A percentile compares a stretch with the other conserved stretches of the same genome.
These are phyloP conservation scores for Arabidopsis arenosa DNA, from an alignment of 345 rosid genomes.

Conservation along the genomic window DNA sequence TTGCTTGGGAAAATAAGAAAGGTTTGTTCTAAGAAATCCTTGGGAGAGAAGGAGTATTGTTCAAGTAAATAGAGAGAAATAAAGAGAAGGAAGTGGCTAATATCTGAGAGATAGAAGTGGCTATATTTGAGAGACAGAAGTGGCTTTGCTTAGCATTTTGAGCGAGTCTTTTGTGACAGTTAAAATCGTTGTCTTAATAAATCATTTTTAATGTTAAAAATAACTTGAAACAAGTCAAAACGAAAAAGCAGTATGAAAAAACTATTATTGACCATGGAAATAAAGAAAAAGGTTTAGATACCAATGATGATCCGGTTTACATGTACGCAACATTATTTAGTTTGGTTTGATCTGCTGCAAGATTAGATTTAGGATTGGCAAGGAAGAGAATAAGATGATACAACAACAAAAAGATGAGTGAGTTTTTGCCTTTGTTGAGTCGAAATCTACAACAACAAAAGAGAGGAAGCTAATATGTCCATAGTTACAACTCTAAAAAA, in stretches of 20 bases:
- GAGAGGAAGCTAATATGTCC: slow-evolving; percentile 20
- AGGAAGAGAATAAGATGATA: not conserved
- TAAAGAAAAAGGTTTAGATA: not conserved
- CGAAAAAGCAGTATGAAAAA: not conserved
- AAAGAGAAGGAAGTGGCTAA: slow-evolving; percentile 37
- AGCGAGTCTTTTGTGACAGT: slow-evolving; percentile 41
- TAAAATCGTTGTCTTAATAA: not conserved
- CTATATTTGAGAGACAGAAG: slow-evolving; percentile 20
- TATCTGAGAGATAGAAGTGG: slow-evolving; percentile 24
- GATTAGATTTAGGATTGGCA: not conserved
- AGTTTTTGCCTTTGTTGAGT: not conserved
- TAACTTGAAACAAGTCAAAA: not conserved
- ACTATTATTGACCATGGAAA: not conserved
- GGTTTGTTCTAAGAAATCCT: slow-evolving; percentile 26
- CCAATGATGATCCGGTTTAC: not conserved
- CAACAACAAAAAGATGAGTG: not conserved
- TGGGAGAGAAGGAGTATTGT: not conserved
- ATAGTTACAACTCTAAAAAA: slow-evolving; percentile 26
- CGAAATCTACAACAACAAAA: slow-evolving; percentile 28
- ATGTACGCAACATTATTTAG: slow-evolving; percentile 1
- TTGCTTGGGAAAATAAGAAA: slow-evolving; percentile 31
- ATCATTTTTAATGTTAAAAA: not conserved
- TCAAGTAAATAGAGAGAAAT: slow-evolving; percentile 19
- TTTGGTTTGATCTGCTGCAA: slow-evolving; percentile 2
- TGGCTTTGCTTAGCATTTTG: slow-evolving; percentile 39